Base-by-base conservation (phyloP, 2,329 filamentous ascomycete genomes). In the Aschersonia sp. region DNA sequence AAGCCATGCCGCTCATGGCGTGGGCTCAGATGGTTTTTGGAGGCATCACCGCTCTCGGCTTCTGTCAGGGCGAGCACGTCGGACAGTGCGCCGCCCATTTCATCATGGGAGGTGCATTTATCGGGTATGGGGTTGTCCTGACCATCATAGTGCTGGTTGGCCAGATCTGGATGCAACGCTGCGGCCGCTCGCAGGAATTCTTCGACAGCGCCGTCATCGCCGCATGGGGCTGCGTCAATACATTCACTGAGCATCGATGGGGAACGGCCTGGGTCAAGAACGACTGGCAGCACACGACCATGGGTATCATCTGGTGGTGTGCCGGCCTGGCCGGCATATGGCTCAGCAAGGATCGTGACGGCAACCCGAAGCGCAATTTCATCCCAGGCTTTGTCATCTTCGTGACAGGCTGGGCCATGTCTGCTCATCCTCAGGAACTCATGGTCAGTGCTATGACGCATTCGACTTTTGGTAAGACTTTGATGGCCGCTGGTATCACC, bases 241-340 rank as follows among this genome's bases (percentile, higher is more conserved):
- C 92, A 7, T 97, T 98, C 56, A 98, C 92, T 14, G 92, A 97
- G 65, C 92, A 98, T 62, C 79, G 84, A 46, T 98, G 92, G 92
- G 92, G 92, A 47, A 73, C 73, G 1, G 75, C 78, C 0, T 98
- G 92, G 92, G 87, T 84, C 46, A 80, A 78, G 65, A 97, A 95
- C 59, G 92, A 98, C 63, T 79, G 95, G 68, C 90, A 98, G 64
- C 92, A 98, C 64, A 98, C 92, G 0, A 87, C 85, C n/a, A 97
- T 98, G 90, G 92, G 92, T n/a, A 79, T 98, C 52, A 81, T 98
- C 46, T 98, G 92, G 92, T 98, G 90, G 90, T 85, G 81, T 57
- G 90, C 92, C 6, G 92, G 92, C 30, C 69, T 98, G 32, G 76
- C 90, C 9, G 92, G 92, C 41, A 76, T 98, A 46, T 98, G 90